Evolutionary conservation across 495 filamentous ascomycete genomes (phyloP), one percentile per base, ranked within the genome.

Genomic region (Cercophora scortea): DNA sequence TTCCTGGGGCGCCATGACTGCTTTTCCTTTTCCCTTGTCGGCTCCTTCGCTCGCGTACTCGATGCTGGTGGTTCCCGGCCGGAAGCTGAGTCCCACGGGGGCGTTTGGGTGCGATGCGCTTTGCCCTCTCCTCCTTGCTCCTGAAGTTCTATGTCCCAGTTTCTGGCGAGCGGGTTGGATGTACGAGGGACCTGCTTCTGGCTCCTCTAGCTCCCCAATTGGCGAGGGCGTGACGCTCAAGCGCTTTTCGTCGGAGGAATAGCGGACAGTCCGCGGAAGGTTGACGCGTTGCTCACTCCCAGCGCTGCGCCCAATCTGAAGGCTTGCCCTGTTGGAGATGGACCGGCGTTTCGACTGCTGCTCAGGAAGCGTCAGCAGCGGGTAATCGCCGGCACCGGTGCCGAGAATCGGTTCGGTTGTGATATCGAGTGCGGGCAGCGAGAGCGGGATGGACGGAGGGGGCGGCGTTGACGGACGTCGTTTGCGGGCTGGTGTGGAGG

Each of bases 341-440:
- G 72, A 71, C 51, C 72, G 72, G 41, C 83, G 74, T 54, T 69
- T 80, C 59, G 79, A 79, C 42, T 79, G 82, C 56, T 80, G 79
- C 56, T 89, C 84, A 44, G 84, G 79, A 34, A 87, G 76, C 11
- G 82, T 80, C 47, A 90, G 75, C 15, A 90, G 79, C 13, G 86
- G 86, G 58, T 80, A 82, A 43, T 82, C 82, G 71, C 82, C 82
- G 68, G 81, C 70, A 12, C 66, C 65, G 55, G 62, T 63, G 32
- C 60, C 66, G 48, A 56, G 61, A 38, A 55, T 52, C 11, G 66
- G 51, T 35, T 60, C 55, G 32, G 58, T 58, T 40, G 66, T 64
- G 17, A 65, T 49, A 54, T 66, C 52, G 53, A 72, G 66, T 8
- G 64, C 49, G 49, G 74, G 69, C 34, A 69, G 73, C 17, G 67